Evolutionary conservation across 148 eudicot species (phyloP), one percentile per base, ranked within the genome.

Genomic region (Camellia sinensis): DNA sequence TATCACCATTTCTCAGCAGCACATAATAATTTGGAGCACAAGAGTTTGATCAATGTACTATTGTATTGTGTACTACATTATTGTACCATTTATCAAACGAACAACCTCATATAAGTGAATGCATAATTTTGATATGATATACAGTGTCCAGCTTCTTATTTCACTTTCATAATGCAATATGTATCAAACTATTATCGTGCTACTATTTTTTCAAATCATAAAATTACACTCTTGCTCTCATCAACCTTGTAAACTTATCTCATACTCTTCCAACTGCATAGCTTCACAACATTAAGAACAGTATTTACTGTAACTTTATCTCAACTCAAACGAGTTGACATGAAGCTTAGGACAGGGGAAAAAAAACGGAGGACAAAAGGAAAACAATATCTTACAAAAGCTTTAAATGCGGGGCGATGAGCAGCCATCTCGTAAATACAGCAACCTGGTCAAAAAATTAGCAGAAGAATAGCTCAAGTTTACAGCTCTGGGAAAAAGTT

Each of bases 391-490:
- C 99, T 90, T 84, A 96, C 99, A 89, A 96, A 96, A 73, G 99
- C 99, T 86, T 96, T 96, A 75, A 96, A 96, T 53, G 99, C 99
- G 64, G 98, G 95, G 6, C 98, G 95, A 86, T 96, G 98, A 83
- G 99, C 98, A 40, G 98, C 95, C 95, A 96, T 96, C 87, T 96
- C 99, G 77, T 96, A 96, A 87, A 94, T 88, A 80, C 99, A 96
- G 87, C 99, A 96, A 71, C 99, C 99, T 96, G 81, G 43, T 78
- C 81, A 5, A 74, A 45, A 68, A 78, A 74, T 76, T 61, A 57
- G 48, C 57, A 71, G 50, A 6, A 37, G 75, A 69, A 41, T 79
- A 72, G 57, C 53, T 57, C 76, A 9, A 45, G 69, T 29, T 29
- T n/a, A 19, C 17, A 61, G 19, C 22, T 8, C 63, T 18, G 37